Percentiles rank a stretch among this genome's conserved stretches.
Evolutionary conservation across 2,329 filamentous ascomycete genomes (phyloP).

Genomic region (Fusarium marasasianum): DNA sequence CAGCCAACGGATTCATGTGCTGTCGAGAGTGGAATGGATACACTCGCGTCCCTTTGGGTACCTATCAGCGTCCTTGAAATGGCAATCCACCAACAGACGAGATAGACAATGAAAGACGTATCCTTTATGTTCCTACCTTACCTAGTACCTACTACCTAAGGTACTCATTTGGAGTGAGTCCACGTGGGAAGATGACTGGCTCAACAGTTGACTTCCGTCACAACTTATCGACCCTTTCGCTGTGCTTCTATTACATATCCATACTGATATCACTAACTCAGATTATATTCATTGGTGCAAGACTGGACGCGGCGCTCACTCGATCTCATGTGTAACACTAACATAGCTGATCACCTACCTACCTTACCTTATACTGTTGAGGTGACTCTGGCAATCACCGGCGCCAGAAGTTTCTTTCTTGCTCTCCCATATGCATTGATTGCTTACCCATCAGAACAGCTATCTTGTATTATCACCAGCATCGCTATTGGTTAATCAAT

Average conservation of each 20-base stretch:
- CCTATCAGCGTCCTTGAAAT: no score
- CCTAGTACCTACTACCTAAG: neutral
- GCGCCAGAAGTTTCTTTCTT: slow-evolving; percentile 8
- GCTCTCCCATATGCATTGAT: neutral
- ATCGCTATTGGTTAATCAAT: neutral
- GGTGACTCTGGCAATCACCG: slow-evolving; percentile 1
- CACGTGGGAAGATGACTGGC: slow-evolving; percentile 30
- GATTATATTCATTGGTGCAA: neutral
- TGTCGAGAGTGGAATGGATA: neutral
- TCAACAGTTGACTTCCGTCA: neutral
- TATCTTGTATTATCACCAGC: neutral
- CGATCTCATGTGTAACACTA: slow-evolving; percentile 4
- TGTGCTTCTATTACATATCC: slow-evolving; percentile 4
- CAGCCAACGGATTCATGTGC: slow-evolving; percentile 10
- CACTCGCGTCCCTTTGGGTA: no score
- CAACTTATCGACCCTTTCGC: slow-evolving; percentile 8
- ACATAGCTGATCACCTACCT: neutral
- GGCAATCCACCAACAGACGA: neutral
- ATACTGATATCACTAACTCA: slow-evolving; percentile 5
- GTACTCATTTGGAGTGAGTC: slow-evolving; percentile 4
- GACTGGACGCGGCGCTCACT: slow-evolving; percentile 13
- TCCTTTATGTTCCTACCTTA: neutral
- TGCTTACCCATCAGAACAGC: neutral
- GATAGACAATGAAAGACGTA: neutral
- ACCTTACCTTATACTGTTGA: neutral